Base-by-base conservation (phyloP, 345 rosid species). In the Draba incana region DNA sequence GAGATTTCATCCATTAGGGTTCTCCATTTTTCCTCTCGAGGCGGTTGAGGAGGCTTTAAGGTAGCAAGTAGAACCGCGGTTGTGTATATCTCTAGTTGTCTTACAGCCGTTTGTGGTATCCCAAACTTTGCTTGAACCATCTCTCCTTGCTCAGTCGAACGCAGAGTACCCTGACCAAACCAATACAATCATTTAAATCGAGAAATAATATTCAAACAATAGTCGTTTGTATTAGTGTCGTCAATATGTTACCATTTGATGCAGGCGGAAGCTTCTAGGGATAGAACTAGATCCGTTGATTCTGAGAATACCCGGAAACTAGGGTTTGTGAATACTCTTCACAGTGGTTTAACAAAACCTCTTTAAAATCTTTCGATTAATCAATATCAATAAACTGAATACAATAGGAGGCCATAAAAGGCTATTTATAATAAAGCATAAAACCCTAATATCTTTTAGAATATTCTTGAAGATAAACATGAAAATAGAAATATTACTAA, bases 41-140 rank as follows among this genome's bases (percentile, higher is more conserved):
- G 98, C n/a, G 88, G 90, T 23, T 61, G 86, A 45, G 97, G 98
- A 5, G 98, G 98, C 38, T 77, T 80, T 70, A 93, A 76, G 38
- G 98, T 90, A 59, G 98, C 85, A 2, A 93, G 96, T 12, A 93
- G 84, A 69, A 93, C 98, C 4, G 98, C 97, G 7, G 97, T 93
- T 62, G 98, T 93, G 84, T 85, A 93, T 73, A 93, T 85, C 82
- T 93, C 98, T 38, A 93, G 81, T 68, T 93, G 98, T 51, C 98
- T 85, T 38, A 90, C 89, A 6, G 98, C 97, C 0, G 94, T 90
- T 65, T 81, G 90, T 27, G 98, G 91, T 75, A 93, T 79, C 48
- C 98, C 98, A 75, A 93, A 93, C 81, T 93, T 93, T 37, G 98
- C 98, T 72, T 93, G 97, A 67, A 93, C 97, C 98, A 93, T 93